Percentiles rank a stretch among this genome's conserved stretches.
These are phyloP conservation scores for Paramecium sexaurelia DNA, from an alignment of 73 alveolate species.

Conservation along the genomic window DNA sequence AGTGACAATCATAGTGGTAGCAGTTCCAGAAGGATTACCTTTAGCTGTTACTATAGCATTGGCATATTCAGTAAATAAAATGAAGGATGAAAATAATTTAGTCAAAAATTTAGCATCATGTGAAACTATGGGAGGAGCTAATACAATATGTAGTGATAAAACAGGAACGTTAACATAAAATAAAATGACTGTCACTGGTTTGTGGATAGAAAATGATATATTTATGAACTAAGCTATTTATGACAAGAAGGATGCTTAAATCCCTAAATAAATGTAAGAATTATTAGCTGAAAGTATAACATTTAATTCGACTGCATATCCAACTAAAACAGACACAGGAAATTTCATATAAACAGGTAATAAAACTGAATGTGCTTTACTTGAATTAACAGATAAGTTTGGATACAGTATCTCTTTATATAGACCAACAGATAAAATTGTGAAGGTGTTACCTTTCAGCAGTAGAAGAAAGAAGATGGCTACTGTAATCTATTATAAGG, in stretches of 20 bases:
- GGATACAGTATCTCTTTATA: conserved; percentile 48
- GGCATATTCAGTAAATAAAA: conserved; percentile 90
- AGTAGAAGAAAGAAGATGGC: conserved; percentile 90
- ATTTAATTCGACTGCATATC: conserved; percentile 65
- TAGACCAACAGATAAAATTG: conserved; percentile 61
- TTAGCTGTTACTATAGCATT: conserved; percentile 93
- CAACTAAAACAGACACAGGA: background rate
- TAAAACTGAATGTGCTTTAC: conserved; percentile 74
- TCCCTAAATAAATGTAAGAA: conserved; percentile 31
- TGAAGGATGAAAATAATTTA: conserved; percentile 94
- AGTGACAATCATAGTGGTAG: conserved; percentile 92
- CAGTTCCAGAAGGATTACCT: conserved; percentile 98
- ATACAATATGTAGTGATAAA: conserved; percentile 94
- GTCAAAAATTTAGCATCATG: conserved; percentile 94
- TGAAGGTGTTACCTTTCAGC: conserved; percentile 80
- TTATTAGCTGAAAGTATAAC: conserved; percentile 60
- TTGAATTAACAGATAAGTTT: conserved; percentile 61
- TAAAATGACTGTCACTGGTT: conserved; percentile 81
- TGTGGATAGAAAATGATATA: conserved; percentile 65
- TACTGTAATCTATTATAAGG: conserved; percentile 71
- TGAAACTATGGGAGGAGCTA: conserved; percentile 99
- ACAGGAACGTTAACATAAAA: conserved; percentile 86
- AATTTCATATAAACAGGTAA: conserved; percentile 54
- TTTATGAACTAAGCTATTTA: conserved; percentile 5
- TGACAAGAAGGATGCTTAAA: conserved; percentile 28